Evolutionary conservation across 371 early-diverging fungal species (phyloP).

Genomic region (Lichtheimia ramosa): DNA sequence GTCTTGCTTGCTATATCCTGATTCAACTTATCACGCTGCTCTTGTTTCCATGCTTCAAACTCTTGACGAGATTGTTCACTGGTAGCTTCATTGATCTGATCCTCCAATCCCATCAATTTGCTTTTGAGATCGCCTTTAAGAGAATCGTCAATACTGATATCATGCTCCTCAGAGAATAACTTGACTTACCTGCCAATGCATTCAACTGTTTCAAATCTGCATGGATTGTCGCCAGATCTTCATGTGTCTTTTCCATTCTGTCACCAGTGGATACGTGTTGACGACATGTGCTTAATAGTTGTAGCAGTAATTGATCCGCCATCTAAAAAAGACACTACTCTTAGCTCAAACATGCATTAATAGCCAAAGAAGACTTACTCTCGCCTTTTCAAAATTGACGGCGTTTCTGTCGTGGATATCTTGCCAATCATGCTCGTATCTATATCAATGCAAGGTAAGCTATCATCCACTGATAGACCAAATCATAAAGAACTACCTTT

Average conservation of each 20-base stretch:
- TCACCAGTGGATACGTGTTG: constrained; percentile 11
- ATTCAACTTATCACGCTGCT: constrained; percentile 10
- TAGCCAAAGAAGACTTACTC: constrained; percentile 12
- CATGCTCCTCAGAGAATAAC: too few species aligned
- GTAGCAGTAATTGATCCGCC: constrained; percentile 17
- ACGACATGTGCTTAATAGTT: constrained; percentile 13
- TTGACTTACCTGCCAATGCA: constrained; percentile 7
- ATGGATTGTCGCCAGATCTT: constrained; percentile 2
- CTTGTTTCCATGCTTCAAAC: constrained; percentile 41
- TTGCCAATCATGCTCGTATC: constrained; percentile 21
- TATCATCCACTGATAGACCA: too few species aligned
- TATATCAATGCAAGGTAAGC: neutral
- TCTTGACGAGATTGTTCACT: constrained; percentile 20
- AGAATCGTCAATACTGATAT: neutral
- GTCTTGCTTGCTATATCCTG: constrained; percentile 16
- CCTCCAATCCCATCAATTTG: constrained; percentile 12
- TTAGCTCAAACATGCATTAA: constrained; percentile 1
- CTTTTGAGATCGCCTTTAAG: constrained; percentile 18
- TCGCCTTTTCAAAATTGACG: constrained; percentile 24
- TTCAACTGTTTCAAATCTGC: constrained; percentile 8
- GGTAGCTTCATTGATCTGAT: constrained; percentile 26
- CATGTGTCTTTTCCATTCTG: constrained; percentile 5
- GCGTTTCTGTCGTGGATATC: constrained; percentile 22
- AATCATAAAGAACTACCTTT: too few species aligned
- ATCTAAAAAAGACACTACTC: constrained; percentile 7